Evolutionary conservation across 2,329 filamentous ascomycete species (phyloP), one percentile per base, ranked within the genome.

Genomic region (Cercospora sp.): DNA sequence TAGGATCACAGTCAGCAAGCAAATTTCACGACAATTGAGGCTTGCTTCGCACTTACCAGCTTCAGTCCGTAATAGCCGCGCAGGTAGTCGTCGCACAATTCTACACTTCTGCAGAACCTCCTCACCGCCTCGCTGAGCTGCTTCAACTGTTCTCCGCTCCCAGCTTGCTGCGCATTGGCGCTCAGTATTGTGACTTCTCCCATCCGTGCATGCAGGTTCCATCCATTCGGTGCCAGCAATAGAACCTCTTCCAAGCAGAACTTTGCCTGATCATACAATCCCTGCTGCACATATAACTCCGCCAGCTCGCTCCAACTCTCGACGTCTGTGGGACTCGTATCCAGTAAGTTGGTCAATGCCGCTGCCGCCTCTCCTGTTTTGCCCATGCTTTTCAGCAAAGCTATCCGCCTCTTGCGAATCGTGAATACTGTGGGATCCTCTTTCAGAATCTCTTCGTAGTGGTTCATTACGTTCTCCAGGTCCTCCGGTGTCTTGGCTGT

Each of bases 231-330:
- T 63, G 89, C 87, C 66, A 96, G 84, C 62, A 98, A 83, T 55
- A 99, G 80, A 20, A 96, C 93, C 79, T 99, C 95, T 79, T 99
- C 95, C 55, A 97, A 82, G 68, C 93, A 90, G 79, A 91, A 97
- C 61, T 97, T 89, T 45, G 93, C 91, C 79, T 98, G 94, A 13
- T 89, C 82, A 76, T 91, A 93, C 74, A 94, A 81, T 0, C 91
- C 92, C 77, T 94, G 91, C 20, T 85, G 85, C 31, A 93, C 85
- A 80, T 99, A 98, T 69, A 97, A 81, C 77, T 97, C 93, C 63
- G 92, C 88, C 73, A 98, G 84, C 81, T 99, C 95, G 63, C 92
- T 88, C 95, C 95, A 99, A 9, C 91, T 90, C 82, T 99, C 95
- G 5, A 90, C 89, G 81, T 99, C 95, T 1, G 92, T 97, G 1